These are phyloP conservation scores for Claviceps digitariae DNA, from an alignment of 2,329 filamentous ascomycete genomes.

Conservation along the genomic window DNA sequence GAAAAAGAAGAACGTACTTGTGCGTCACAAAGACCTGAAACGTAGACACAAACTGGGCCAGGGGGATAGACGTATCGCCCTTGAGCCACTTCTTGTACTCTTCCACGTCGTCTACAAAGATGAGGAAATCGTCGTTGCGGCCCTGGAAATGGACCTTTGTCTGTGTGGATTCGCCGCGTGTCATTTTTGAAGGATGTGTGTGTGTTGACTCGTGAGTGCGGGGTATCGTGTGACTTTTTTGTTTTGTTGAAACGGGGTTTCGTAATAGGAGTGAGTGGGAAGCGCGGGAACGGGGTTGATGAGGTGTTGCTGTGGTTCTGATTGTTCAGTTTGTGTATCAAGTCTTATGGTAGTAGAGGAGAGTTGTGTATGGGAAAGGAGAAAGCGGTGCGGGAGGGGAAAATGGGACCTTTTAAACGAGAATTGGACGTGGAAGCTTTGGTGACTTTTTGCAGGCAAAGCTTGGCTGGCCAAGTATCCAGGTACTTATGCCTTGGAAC, in stretches of 20 bases:
- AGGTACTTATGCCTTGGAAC: too few species aligned
- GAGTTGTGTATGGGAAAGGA: neutral
- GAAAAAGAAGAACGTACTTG: slow-evolving; percentile 48
- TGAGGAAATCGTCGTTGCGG: slow-evolving; percentile 41
- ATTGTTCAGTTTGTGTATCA: neutral
- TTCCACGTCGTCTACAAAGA: slow-evolving; percentile 46
- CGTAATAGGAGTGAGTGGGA: too few species aligned
- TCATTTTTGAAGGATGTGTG: slow-evolving; percentile 33
- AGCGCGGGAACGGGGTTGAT: neutral
- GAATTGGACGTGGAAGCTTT: neutral
- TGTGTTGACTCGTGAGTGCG: neutral
- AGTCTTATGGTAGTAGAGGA: neutral
- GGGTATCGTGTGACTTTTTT: neutral
- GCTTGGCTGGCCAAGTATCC: neutral
- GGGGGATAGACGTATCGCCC: slow-evolving; percentile 60
- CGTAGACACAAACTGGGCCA: slow-evolving; percentile 72
- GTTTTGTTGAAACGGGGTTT: too few species aligned
- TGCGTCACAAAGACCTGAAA: slow-evolving; percentile 88
- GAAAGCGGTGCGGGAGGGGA: neutral
- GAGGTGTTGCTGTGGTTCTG: neutral
- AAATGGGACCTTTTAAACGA: neutral
- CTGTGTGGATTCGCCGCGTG: slow-evolving; percentile 55
- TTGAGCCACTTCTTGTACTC: slow-evolving; percentile 64
- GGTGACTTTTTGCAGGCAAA: neutral
- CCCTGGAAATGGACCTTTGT: slow-evolving; percentile 83